A percentile compares a stretch with the other conserved stretches of the same genome.
Evolutionary conservation across 257 asterid species (phyloP).

Genomic region (Knoxia roxburghii): DNA sequence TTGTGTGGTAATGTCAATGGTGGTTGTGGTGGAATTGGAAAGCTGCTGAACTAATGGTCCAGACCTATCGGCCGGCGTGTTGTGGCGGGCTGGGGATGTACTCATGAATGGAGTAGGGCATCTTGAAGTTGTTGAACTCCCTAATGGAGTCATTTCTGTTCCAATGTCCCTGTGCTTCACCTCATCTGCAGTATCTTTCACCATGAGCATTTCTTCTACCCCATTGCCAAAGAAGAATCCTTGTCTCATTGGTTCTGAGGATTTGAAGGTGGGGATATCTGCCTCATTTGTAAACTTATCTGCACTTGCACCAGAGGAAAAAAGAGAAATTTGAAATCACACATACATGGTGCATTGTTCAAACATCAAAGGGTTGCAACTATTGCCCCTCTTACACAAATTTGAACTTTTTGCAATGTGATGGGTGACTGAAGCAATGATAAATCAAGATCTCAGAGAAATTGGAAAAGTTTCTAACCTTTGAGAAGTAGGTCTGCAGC

Average conservation of each 20-base stretch:
- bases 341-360: too few species aligned
- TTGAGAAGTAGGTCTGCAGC: constrained; percentile 44
- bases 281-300: constrained; percentile 72
- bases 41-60: constrained; percentile 66
- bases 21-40: constrained; percentile 25
- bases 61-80: constrained; percentile 77
- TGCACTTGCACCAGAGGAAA: constrained; percentile 31
- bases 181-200: constrained; percentile 28
- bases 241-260: constrained; percentile 67
- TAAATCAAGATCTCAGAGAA: background rate
- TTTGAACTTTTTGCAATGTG: background rate
- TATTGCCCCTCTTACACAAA: background rate
- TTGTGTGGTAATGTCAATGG: constrained; percentile 49
- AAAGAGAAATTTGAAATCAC: too few species aligned
- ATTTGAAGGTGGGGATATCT: constrained; percentile 40
- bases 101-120: constrained; percentile 85
- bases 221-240: constrained; percentile 52
- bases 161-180: constrained; percentile 69
- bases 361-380: too few species aligned
- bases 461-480: constrained; percentile 39
- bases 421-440: background rate
- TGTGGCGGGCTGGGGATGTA: constrained; percentile 80
- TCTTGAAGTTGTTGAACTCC: constrained; percentile 86
- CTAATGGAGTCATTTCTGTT: constrained; percentile 97
- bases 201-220: constrained; percentile 21